Percentiles rank a stretch among this genome's conserved stretches.
Evolutionary conservation across 345 rosid species (phyloP).

Genomic region (Lagerstroemia speciosa): DNA sequence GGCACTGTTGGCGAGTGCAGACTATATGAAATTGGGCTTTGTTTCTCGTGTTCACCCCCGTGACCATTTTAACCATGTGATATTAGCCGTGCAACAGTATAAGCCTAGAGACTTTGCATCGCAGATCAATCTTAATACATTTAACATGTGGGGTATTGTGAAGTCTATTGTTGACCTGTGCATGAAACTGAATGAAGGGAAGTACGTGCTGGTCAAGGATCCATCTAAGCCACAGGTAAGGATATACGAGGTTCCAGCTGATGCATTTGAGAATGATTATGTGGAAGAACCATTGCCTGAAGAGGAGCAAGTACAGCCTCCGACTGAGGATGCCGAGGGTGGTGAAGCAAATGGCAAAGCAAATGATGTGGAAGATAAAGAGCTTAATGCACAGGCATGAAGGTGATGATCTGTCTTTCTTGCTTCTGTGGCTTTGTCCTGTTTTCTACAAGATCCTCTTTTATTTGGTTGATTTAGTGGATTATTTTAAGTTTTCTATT

Average conservation of each 20-base stretch:
- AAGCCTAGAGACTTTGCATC: slow-evolving; percentile 87
- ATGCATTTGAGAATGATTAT: slow-evolving; percentile 96
- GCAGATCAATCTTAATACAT: slow-evolving; percentile 78
- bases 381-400: slow-evolving; percentile 38
- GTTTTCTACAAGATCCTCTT: neutral
- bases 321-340: slow-evolving; percentile 49
- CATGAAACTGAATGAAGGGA: slow-evolving; percentile 89
- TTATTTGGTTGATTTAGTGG: neutral
- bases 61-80: slow-evolving; percentile 93
- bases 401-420: slow-evolving; percentile 18
- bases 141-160: slow-evolving; percentile 97
- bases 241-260: slow-evolving; percentile 91
- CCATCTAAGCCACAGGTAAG: slow-evolving; percentile 91
- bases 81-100: slow-evolving; percentile 76
- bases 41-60: slow-evolving; percentile 97
- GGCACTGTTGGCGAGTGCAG: slow-evolving; percentile 79
- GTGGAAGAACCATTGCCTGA: slow-evolving; percentile 90
- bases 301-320: slow-evolving; percentile 80
- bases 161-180: slow-evolving; percentile 89
- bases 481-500: neutral
- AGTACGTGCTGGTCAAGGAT: slow-evolving; percentile 87
- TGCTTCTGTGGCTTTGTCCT: neutral
- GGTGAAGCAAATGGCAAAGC: slow-evolving; percentile 38
- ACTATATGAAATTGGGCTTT: slow-evolving; percentile 94
- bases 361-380: slow-evolving; percentile 45